Base-by-base conservation (phyloP, 495 filamentous ascomycete genomes). In the Hypoxylon intermedium region DNA sequence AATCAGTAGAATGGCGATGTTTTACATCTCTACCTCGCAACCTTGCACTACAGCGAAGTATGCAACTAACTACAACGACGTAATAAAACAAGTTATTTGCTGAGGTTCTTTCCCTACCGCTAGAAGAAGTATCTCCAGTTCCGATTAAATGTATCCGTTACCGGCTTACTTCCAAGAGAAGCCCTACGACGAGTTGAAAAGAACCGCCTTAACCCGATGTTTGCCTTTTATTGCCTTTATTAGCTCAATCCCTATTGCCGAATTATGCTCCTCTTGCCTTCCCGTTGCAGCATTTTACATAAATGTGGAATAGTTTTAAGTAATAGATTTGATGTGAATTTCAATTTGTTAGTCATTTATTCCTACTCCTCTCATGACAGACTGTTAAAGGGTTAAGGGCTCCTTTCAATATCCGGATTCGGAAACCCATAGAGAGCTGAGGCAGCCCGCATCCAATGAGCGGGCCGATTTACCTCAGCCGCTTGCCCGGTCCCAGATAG, bases 131-230 rank as follows among this genome's bases (percentile, higher is more conserved):
- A n/a, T n/a, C n/a, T n/a, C n/a, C n/a, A n/a, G n/a, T n/a, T n/a
- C n/a, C n/a, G n/a, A n/a, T n/a, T n/a, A n/a, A n/a, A n/a, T n/a
- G n/a, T n/a, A n/a, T n/a, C n/a, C n/a, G n/a, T n/a, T n/a, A n/a
- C n/a, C n/a, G n/a, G n/a, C n/a, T n/a, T n/a, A n/a, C n/a, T n/a
- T n/a, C n/a, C n/a, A n/a, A n/a, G n/a, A n/a, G n/a, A n/a, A n/a
- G n/a, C n/a, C n/a, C n/a, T 26, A 26, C 24, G 24, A 26, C 24
- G 24, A 16, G 49, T 55, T 16, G 43, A 49, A 31, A 36, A 59
- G 45, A 33, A 55, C 49, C 54, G 61, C 34, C 4, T 55, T 43
- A 55, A 60, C 36, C 62, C 56, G 51, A 55, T n/a, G 50, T 5
- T 60, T 60, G 51, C 56, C 62, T 56, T 45, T 20, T 11, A 11